Evolutionary conservation across 2,329 filamentous ascomycete species (phyloP), one percentile per base, ranked within the genome.

Genomic region (Ascochyta koolunga): DNA sequence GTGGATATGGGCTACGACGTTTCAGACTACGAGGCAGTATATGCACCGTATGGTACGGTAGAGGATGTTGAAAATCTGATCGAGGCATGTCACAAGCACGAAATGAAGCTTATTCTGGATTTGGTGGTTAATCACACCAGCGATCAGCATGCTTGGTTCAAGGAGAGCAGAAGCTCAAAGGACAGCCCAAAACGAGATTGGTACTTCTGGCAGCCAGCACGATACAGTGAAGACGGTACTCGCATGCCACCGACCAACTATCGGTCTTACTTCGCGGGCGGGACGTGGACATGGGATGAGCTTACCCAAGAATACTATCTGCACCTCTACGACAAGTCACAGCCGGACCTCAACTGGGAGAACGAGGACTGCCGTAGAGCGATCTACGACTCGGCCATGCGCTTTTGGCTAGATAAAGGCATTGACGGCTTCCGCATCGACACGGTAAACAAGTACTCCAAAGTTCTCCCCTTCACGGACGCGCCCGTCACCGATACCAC

Each of bases 81-180:
- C 43, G 67, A 79, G 22, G 83, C 82, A 39, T 80, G 83, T 35
- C 86, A 89, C 55, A 72, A 80, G 15, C 80, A 86, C 4, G 85
- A 82, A 3, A 89, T 92, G 83, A 85, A 83, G 60, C 74, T 92
- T 10, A 85, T 93, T 51, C 81, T 92, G 54, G 89, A 93, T 66
- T 78, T 93, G 3, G 89, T 93, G 2, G 82, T 92, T 57, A 93
- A 92, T 61, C 89, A 93, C 69, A 91, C 89, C 0, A 89, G 85
- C 2, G 83, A 88, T 59, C 81, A 89, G 68, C 87, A 90, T 64
- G 79, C 80, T 3, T 92, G 88, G 88, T 91, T 91, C 74, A 79
- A 83, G 41, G 82, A 89, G 65, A 88, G 86, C 2, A 78, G 84
- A 44, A 82, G 82, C 31, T 86, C 83, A 35, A 84, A 80, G 52